Base-by-base conservation (phyloP, 2,329 filamentous ascomycete genomes). In the Ophiostoma sp. region DNA sequence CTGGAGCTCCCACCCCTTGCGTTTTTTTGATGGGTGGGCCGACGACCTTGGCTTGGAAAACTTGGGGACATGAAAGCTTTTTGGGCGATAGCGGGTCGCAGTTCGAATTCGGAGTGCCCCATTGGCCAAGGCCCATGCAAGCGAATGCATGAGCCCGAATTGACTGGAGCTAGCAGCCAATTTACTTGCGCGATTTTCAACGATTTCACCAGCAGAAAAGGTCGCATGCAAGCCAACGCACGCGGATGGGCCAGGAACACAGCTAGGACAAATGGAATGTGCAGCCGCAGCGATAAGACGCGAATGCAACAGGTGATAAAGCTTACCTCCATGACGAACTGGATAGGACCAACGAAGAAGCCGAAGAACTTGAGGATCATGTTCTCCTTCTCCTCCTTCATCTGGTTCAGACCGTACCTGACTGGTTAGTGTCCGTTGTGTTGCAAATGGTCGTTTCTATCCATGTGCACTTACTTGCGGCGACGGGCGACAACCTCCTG, bases 311-410 rank as follows among this genome's bases (percentile, higher is more conserved):
- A 52, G 36, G 49, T 63, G 40, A 42, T 63, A 66, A 63, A 67
- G 79, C 86, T 76, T 78, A 89, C 89, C 87, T 94, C 91, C 92
- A 96, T 96, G 77, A 96, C 92, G 79, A 94, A 94, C 78, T 96
- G 92, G 73, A 96, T 94, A 38, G 93, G 93, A 73, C 93, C 93
- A 68, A 95, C 82, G 78, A 96, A 96, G 82, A 91, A 95, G 74
- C 85, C 83, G 75, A 87, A 79, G 79, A 96, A 96, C 83, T 96
- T 95, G 75, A 95, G 84, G 70, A 93, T 79, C 69, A 93, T 75
- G 76, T 93, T 96, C 80, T 93, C 89, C 81, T 92, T 93, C 82
- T 94, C 90, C 80, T 96, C 91, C 80, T 91, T 74, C 90, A 96
- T 92, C 78, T 92, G 88, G 78, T 97, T 96, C 76, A 91, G 83